Evolutionary conservation across 208 protist species (phyloP).

Genomic region (Acanthamoeba quina): DNA sequence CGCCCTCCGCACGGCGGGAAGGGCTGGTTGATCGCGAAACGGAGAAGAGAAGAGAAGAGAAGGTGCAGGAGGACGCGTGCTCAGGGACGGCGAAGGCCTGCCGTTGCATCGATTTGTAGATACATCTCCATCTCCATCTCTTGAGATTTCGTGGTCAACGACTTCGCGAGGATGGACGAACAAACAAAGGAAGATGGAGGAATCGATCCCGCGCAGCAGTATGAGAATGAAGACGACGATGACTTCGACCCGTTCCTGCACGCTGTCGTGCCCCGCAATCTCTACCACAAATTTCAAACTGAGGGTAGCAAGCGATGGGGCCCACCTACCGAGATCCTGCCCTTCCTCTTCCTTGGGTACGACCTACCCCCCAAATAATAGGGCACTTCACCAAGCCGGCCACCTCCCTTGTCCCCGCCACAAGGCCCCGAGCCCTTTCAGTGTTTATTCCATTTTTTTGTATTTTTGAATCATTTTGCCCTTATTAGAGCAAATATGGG

Average conservation of each 20-base stretch:
- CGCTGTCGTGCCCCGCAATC: constrained; percentile 15
- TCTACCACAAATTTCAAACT: constrained; percentile 20
- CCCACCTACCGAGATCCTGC: constrained; percentile 24
- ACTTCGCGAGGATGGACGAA: background rate
- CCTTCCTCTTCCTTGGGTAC: constrained; percentile 58
- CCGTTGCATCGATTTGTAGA: too few species aligned
- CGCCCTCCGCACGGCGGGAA: too few species aligned
- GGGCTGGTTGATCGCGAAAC: too few species aligned
- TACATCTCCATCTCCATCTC: background rate
- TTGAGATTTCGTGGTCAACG: background rate
- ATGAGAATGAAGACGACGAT: constrained; percentile 9
- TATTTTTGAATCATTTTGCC: background rate
- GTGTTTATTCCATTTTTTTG: background rate
- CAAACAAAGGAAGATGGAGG: background rate
- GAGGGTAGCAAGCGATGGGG: constrained; percentile 46
- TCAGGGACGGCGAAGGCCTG: too few species aligned
- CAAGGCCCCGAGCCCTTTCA: background rate
- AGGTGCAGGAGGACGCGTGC: too few species aligned
- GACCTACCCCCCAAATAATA: background rate
- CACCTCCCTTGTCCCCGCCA: background rate
- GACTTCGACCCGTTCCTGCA: constrained; percentile 54
- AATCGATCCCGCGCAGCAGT: background rate
- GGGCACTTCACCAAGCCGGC: background rate
- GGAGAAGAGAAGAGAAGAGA: too few species aligned
- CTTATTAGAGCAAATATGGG: background rate